Conservation (phyloP, 306 rosid genomes). For the Clitoria ternatea region DNA sequence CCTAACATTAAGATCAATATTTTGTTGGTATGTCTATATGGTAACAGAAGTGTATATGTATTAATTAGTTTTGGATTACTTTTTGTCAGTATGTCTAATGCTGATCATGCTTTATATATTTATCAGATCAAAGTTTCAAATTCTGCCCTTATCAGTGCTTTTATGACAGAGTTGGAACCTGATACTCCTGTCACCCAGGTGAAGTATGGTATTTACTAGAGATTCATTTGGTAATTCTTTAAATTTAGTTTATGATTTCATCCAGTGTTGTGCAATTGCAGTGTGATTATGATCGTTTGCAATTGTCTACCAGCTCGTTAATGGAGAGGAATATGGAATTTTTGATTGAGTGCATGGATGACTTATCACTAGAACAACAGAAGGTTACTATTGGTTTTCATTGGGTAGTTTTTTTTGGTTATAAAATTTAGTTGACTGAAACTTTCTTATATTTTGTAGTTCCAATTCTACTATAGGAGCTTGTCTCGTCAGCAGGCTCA, state of each 20-base stretch:
- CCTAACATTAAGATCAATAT: background rate
- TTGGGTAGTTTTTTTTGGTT: background rate
- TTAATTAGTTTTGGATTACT: background rate
- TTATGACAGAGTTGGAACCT: slow-evolving; percentile 91
- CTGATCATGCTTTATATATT: slow-evolving; percentile 13
- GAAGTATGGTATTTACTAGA: slow-evolving; percentile 12
- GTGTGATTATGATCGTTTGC: slow-evolving; percentile 95
- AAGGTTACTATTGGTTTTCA: slow-evolving; percentile 52
- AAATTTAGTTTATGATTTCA: slow-evolving; percentile 17
- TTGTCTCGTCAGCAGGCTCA: slow-evolving; percentile 94
- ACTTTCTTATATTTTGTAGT: slow-evolving; percentile 47
- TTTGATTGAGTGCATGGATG: slow-evolving; percentile 97
- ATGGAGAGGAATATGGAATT: slow-evolving; percentile 91
- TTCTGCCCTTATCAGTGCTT: slow-evolving; percentile 94
- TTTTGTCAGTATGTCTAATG: slow-evolving; percentile 1
- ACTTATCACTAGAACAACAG: slow-evolving; percentile 87
- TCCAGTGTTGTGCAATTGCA: slow-evolving; percentile 25
- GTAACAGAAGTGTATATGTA: background rate
- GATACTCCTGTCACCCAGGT: slow-evolving; percentile 91
- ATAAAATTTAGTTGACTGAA: slow-evolving; percentile 15
- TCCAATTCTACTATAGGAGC: slow-evolving; percentile 77
- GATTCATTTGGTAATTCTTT: slow-evolving; percentile 6
- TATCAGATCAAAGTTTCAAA: slow-evolving; percentile 90
- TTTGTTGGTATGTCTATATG: background rate
- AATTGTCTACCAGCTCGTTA: slow-evolving; percentile 75